These are phyloP conservation scores for Priceomyces medius DNA, from an alignment of 805 yeast genomes.

Conservation along the genomic window DNA sequence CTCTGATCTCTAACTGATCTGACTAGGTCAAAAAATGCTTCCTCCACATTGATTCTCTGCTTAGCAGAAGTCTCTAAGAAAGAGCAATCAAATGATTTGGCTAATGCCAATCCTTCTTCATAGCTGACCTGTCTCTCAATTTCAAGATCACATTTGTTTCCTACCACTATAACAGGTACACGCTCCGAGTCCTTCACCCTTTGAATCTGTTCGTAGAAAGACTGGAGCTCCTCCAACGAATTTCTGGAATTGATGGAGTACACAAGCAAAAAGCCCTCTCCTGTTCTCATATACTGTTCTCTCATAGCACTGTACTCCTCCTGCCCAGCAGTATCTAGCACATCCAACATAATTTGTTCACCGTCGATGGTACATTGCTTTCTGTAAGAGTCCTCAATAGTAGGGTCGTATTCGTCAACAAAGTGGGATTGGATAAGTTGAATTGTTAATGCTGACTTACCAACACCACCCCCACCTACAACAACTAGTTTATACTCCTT, in stretches of 20 bases:
- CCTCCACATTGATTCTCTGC: constrained; percentile 85
- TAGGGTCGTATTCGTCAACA: constrained; percentile 97
- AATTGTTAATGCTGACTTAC: constrained; percentile 94
- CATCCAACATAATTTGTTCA: constrained; percentile 74
- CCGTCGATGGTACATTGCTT: constrained; percentile 84
- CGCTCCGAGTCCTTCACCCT: constrained; percentile 72
- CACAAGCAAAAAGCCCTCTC: constrained; percentile 89
- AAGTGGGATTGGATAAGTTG: constrained; percentile 93
- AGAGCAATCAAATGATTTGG: constrained; percentile 63
- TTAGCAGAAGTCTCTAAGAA: constrained; percentile 94
- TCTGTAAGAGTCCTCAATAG: constrained; percentile 89
- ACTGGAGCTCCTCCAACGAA: constrained; percentile 79
- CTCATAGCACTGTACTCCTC: constrained; percentile 86
- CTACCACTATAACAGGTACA: constrained; percentile 79
- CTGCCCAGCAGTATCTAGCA: constrained; percentile 97
- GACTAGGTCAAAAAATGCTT: constrained; percentile 70
- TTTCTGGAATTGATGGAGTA: constrained; percentile 83
- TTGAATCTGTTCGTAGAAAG: constrained; percentile 74
- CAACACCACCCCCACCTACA: constrained; percentile 99
- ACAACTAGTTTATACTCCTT: constrained; percentile 91
- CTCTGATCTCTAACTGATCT: constrained; percentile 47
- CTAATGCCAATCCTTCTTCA: constrained; percentile 63
- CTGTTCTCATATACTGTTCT: constrained; percentile 94
- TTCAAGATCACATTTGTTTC: constrained; percentile 76
- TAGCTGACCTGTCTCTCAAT: constrained; percentile 70